Base-by-base conservation (phyloP, 495 filamentous ascomycete species). In the Hyphodiscus hymeniophilus region DNA sequence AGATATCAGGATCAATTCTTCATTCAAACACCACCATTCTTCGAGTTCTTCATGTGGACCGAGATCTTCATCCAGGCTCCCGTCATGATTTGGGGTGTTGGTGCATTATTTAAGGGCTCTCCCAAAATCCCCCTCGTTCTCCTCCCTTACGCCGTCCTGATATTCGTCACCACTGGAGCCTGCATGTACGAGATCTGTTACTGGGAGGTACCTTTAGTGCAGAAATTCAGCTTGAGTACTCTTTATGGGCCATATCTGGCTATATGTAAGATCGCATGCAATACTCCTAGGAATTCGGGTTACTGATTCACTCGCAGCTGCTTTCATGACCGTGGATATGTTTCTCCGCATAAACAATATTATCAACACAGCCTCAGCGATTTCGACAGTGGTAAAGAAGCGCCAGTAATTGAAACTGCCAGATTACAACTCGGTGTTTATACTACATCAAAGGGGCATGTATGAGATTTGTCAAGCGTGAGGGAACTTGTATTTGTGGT, bases 1-100 rank as follows among this genome's bases (percentile, higher is more conserved):
- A 84, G 71, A 7, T 87, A 81, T 68, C 76, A 78, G 33, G 89
- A 95, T 65, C 85, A 80, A 21, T 85, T 89, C 68, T 85, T 89
- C 60, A 71, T 74, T 38, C 68, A 69, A 22, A 66, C 79, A 2
- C 80, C 85, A 0, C 63, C 68, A 38, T 95, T 87, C 81, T 90
- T 91, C 63, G 66, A 63, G 2, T 55, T 77, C 3, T 90, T 82
- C 60, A 66, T 80, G 22, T 80, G 73, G 62, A 70, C 87, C 61
- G 88, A 94, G 66, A 52, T 80, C 23, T 45, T 81, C 30, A 82
- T 84, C 56, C 78, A 88, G 52, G 59, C 82, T 2, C 88, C 88
- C 1, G 55, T 83, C 13, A 82, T 79, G 40, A 34, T 86, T 0
- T 90, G 82, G 76, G 78, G 74, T 0, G 62, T 82, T 32, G 55